A percentile compares a stretch with the other conserved stretches of the same genome.
phyloP scores from a whole-genome alignment of 2,329 filamentous ascomycete species.

The Fusarium compactum region DNA sequence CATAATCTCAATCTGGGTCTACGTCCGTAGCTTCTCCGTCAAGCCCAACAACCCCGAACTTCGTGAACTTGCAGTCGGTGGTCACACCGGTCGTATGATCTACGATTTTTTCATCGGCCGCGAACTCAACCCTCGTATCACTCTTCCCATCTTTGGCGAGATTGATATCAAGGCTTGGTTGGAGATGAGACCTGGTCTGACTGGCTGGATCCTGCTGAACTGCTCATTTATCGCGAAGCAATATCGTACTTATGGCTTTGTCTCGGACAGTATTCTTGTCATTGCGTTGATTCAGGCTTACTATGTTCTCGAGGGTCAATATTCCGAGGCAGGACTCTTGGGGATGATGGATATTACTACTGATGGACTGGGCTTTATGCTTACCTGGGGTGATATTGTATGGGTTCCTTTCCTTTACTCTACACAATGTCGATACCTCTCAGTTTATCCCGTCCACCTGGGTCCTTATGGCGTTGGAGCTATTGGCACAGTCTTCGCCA shows the following conservation, averaged over 20 bases:
- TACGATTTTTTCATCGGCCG: conserved; percentile 98
- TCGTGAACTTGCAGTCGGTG: conserved; percentile 83
- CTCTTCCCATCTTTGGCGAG: conserved; percentile 80
- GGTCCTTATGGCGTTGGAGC: conserved; percentile 72
- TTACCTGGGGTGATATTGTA: conserved; percentile 87
- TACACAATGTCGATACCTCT: conserved; percentile 83
- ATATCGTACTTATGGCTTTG: conserved; percentile 81
- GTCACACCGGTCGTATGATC: conserved; percentile 81
- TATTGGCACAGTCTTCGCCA: conserved; percentile 72
- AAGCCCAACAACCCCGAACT: conserved; percentile 74
- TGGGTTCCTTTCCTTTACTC: conserved; percentile 93
- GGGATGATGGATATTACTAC: conserved; percentile 92
- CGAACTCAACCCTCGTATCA: conserved; percentile 88
- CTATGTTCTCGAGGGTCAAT: conserved; percentile 85
- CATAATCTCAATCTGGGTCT: conserved; percentile 78
- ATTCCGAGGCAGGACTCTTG: conserved; percentile 85
- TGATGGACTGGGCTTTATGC: conserved; percentile 94
- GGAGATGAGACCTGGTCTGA: conserved; percentile 87
- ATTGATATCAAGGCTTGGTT: conserved; percentile 90
- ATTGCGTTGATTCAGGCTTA: conserved; percentile 79
- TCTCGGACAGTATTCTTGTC: conserved; percentile 86
- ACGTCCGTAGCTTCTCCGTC: conserved; percentile 81
- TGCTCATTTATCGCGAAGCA: conserved; percentile 86
- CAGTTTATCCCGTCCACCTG: conserved; percentile 80
- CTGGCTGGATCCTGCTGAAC: conserved; percentile 87